Evolutionary conservation across 1,284 basidiomycete genomes (phyloP).

Genomic region (Moniliella sp.): DNA sequence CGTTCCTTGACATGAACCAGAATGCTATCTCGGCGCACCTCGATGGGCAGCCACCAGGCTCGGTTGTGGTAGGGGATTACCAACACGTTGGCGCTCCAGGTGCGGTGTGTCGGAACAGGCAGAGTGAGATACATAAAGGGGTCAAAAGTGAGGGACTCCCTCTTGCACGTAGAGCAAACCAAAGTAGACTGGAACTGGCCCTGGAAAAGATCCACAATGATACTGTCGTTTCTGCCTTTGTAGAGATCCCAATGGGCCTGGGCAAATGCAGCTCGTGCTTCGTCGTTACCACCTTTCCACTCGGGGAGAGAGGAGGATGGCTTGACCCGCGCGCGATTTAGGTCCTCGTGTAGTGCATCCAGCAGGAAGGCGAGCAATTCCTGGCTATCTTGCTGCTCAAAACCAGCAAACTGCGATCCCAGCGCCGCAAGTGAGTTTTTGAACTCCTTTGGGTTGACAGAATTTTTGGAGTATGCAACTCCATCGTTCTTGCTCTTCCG

Average conservation of each 20-base stretch:
- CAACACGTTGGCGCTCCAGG: too few species aligned
- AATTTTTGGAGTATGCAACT: too few species aligned
- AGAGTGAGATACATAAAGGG: slow-evolving; percentile 34
- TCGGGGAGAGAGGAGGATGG: too few species aligned
- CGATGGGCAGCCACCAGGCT: too few species aligned
- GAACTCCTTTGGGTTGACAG: too few species aligned
- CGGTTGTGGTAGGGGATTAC: too few species aligned
- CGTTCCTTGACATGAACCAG: too few species aligned
- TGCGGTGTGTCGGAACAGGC: slow-evolving; percentile 23
- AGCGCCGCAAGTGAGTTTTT: too few species aligned
- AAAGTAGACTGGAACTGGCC: slow-evolving; percentile 31
- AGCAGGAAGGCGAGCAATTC: slow-evolving; percentile 6
- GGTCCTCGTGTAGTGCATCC: slow-evolving; percentile 6
- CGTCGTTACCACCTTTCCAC: slow-evolving; percentile 21
- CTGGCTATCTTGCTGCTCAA: too few species aligned
- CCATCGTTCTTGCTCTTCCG: slow-evolving; percentile 35
- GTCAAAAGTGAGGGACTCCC: slow-evolving; percentile 90
- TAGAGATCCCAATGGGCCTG: slow-evolving; percentile 42
- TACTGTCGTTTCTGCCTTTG: slow-evolving; percentile 19
- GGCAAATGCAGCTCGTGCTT: slow-evolving; percentile 37
- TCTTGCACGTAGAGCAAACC: slow-evolving; percentile 26
- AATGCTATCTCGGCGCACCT: too few species aligned
- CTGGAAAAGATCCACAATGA: slow-evolving; percentile 11
- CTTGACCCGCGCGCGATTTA: slow-evolving; percentile 6
- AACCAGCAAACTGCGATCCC: too few species aligned